Percentiles rank a stretch among this genome's conserved stretches.
Evolutionary conservation across 2,329 filamentous ascomycete genomes (phyloP).

Genomic region (Trichoderma semiorbis): DNA sequence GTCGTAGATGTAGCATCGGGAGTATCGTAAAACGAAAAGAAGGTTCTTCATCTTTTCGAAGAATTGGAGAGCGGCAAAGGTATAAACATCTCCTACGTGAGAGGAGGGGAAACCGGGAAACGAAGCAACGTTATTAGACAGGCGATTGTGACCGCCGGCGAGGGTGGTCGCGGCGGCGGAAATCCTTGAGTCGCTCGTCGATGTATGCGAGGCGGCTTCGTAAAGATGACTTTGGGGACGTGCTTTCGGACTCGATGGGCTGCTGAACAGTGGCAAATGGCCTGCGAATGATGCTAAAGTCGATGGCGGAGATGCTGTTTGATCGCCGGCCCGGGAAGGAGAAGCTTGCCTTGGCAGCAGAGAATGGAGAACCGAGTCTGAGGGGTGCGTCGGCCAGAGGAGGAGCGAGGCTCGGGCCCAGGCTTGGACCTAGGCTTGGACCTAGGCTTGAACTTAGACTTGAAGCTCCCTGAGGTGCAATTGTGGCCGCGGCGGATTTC

Average conservation of each 20-base stretch:
- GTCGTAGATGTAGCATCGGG: neutral
- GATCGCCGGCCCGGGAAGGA: slow-evolving; percentile 59
- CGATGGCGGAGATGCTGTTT: slow-evolving; percentile 44
- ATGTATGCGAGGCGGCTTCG: slow-evolving; percentile 55
- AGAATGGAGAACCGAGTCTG: slow-evolving; percentile 59
- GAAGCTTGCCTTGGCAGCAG: slow-evolving; percentile 47
- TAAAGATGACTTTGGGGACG: slow-evolving; percentile 40
- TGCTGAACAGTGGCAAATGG: slow-evolving; percentile 59
- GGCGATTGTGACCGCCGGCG: slow-evolving; percentile 48
- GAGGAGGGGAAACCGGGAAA: slow-evolving; percentile 32
- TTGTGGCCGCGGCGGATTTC: neutral
- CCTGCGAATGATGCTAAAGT: slow-evolving; percentile 43
- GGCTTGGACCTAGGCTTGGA: neutral
- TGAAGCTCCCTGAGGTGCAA: slow-evolving; percentile 2
- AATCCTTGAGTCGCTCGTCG: slow-evolving; percentile 54
- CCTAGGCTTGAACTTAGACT: neutral
- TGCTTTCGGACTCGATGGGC: slow-evolving; percentile 30
- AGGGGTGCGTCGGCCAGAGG: slow-evolving; percentile 38
- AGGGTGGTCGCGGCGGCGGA: slow-evolving; percentile 44
- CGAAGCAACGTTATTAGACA: neutral
- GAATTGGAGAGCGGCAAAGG: neutral
- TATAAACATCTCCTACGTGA: slow-evolving; percentile 22
- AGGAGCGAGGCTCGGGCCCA: slow-evolving; percentile 23
- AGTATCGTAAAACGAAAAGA: neutral
- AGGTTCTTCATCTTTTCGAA: neutral